Evolutionary conservation across 73 alveolate species (phyloP).

Genomic region (Tetrahymena thermophila): DNA sequence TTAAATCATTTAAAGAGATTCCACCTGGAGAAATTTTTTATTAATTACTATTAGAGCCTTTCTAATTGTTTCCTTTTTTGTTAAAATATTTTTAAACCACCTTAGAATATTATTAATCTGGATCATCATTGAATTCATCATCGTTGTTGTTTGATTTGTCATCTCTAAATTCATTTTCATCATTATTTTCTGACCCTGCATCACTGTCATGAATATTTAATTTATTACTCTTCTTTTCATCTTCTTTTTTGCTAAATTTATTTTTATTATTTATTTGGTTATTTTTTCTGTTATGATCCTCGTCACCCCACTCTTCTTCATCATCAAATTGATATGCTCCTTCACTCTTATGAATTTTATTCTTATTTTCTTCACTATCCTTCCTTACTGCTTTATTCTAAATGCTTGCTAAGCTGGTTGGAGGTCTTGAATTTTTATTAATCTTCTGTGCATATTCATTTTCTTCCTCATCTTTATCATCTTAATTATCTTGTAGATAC

Average conservation of each 20-base stretch:
- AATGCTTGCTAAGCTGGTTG: neutral
- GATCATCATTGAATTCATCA: neutral
- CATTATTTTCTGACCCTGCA: neutral
- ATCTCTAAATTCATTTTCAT: neutral
- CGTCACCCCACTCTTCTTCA: conserved; percentile 41
- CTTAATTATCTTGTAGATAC: neutral
- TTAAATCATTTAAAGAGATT: neutral
- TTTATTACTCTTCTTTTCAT: neutral
- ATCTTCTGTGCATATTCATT: neutral
- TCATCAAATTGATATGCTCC: conserved; percentile 40
- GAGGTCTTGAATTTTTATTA: neutral
- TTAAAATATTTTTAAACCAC: neutral
- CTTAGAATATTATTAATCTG: neutral
- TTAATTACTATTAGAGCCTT: neutral
- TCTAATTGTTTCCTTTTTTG: conserved; percentile 3
- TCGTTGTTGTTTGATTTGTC: neutral
- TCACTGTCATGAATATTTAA: neutral
- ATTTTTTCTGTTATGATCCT: neutral
- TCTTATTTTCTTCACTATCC: neutral
- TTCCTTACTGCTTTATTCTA: neutral
- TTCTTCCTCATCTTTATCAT: neutral
- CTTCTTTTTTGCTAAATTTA: neutral
- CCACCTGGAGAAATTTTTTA: neutral
- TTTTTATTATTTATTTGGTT: neutral
- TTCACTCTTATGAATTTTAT: neutral